Evolutionary conservation across 306 rosid species (phyloP), one percentile per base, ranked within the genome.

Genomic region (Cucumis hystrix): DNA sequence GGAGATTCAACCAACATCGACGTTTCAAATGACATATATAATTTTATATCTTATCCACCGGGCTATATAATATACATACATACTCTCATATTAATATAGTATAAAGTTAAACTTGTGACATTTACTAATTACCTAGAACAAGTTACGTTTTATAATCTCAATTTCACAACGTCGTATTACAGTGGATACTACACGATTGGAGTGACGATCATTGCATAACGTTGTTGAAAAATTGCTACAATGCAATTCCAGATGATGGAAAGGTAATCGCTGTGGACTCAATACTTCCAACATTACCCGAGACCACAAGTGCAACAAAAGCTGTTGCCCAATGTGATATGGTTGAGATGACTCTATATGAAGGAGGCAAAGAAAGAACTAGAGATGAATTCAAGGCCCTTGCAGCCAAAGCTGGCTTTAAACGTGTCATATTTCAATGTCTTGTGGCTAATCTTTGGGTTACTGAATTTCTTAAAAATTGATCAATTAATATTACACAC

Each of bases 351-450:
- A 83, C 87, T 45, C 84, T 81, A 59, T 47, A 23, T 59, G 79
- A 49, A 0, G 87, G 94, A 14, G 97, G 94, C 41, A 91, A 78
- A 60, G 93, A 86, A 80, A 52, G 90, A 18, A 83, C 10, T 73
- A 67, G 79, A 57, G 75, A 83, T 10, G 87, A 87, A 59, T 91
- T 84, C 77, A 41, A 67, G 69, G 79, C 84, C 56, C 68, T 85
- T 67, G 90, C 86, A 55, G 84, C 66, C 14, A 80, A 28, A 14
- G 85, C 90, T 72, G 90, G 96, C 17, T 89, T 89, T 65, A 59
- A 79, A 3, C 83, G 88, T 56, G 77, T 88, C 61, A 77, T 55
- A 78, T 84, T 76, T 76, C 83, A 75, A 33, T 81, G 89, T 18
- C 79, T 16, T 72, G 84, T 79, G 2, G 60, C 76, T 21, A 80